Evolutionary conservation across 1,284 basidiomycete genomes (phyloP).

Genomic region (Irpex sp.): DNA sequence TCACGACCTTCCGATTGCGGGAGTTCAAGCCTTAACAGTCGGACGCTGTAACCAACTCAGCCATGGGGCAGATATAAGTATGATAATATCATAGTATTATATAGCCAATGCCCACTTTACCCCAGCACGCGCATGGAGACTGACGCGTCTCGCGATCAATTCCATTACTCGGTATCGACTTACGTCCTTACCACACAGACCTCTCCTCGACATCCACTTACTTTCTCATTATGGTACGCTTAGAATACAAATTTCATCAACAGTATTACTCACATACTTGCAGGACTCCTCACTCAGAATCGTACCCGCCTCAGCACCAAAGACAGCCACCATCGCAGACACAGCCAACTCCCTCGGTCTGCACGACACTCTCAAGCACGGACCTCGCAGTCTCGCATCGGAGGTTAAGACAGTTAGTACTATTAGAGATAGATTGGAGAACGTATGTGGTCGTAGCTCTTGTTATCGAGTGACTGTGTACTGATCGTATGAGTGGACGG

Average conservation of each 20-base stretch:
- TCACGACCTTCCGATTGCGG: conserved; percentile 61
- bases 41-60: conserved; percentile 81
- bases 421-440: conserved; percentile 61
- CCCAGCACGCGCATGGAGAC: neutral
- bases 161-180: too few species aligned
- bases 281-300: conserved; percentile 65
- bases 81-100: neutral
- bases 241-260: neutral
- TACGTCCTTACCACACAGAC: neutral
- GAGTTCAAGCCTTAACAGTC: conserved; percentile 48
- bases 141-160: neutral
- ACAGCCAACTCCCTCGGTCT: conserved; percentile 70
- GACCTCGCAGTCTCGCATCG: conserved; percentile 66
- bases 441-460: conserved; percentile 15
- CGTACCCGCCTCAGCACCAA: conserved; percentile 50
- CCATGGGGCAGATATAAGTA: conserved; percentile 55
- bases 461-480: too few species aligned
- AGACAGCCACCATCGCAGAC: conserved; percentile 61
- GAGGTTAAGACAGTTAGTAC: conserved; percentile 55
- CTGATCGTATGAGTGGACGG: neutral
- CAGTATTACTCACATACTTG: neutral
- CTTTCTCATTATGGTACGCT: neutral
- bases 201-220: too few species aligned
- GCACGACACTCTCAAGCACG: conserved; percentile 76
- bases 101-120: too few species aligned